A percentile compares a stretch with the other conserved stretches of the same genome.
These are phyloP conservation scores for Neonectria faginata DNA, from an alignment of 2,329 filamentous ascomycete genomes.

Conservation along the genomic window DNA sequence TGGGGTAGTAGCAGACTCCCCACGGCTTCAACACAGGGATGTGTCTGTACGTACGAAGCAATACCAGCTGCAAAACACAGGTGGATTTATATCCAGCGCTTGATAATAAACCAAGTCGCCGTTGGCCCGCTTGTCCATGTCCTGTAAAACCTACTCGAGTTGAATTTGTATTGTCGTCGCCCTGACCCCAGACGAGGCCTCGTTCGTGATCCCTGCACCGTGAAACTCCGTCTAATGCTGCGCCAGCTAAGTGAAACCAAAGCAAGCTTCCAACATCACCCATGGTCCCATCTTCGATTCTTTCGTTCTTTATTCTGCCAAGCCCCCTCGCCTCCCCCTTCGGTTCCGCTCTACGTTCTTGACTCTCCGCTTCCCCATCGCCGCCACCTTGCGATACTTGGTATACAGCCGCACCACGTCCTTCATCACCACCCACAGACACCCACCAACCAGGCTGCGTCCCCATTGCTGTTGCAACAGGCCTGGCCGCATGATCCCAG, in stretches of 20 bases:
- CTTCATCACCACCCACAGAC: slow-evolving; percentile 87
- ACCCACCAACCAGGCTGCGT: slow-evolving; percentile 87
- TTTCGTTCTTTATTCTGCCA: not conserved
- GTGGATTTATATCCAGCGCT: not conserved
- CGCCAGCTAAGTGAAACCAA: slow-evolving; percentile 3
- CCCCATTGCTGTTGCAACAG: slow-evolving; percentile 89
- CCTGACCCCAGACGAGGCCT: not conserved
- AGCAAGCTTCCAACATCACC: slow-evolving; percentile 7
- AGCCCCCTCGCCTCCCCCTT: slow-evolving; percentile 53
- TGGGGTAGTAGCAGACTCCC: slow-evolving; percentile 27
- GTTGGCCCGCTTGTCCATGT: not conserved
- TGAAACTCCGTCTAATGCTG: slow-evolving; percentile 27
- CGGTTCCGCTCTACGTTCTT: slow-evolving; percentile 60
- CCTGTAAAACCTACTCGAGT: not conserved
- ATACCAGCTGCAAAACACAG: not conserved
- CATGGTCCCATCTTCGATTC: not conserved
- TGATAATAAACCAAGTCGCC: not conserved
- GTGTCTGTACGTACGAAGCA: no score
- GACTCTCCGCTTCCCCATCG: slow-evolving; percentile 65
- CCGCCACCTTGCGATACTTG: slow-evolving; percentile 71
- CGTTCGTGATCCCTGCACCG: slow-evolving; percentile 1
- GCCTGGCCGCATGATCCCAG: slow-evolving; percentile 61
- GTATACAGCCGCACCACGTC: slow-evolving; percentile 71
- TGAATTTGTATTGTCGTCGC: not conserved
- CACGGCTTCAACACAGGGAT: not conserved